Percentiles rank a stretch among this genome's conserved stretches.
These are phyloP conservation scores for Malus hybrid DNA, from an alignment of 331 rosid species.

Conservation along the genomic window DNA sequence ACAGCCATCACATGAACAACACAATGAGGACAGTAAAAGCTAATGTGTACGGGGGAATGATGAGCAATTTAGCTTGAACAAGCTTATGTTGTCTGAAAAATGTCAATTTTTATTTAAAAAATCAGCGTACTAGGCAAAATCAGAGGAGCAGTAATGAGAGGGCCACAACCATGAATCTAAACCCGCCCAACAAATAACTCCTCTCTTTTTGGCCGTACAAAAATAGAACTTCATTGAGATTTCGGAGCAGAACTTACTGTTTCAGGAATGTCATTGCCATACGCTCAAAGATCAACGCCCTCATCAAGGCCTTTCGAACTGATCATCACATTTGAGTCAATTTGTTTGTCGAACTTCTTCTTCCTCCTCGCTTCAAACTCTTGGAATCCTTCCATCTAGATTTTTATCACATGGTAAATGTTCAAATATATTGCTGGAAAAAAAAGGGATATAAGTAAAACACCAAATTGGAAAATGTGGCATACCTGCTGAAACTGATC, in stretches of 20 bases:
- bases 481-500: slow-evolving; percentile 91
- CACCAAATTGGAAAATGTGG: neutral
- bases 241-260: neutral
- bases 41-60: neutral
- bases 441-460: neutral
- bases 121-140: neutral
- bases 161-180: neutral
- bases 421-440: slow-evolving; percentile 11
- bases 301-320: slow-evolving; percentile 92
- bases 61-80: neutral
- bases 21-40: too few species aligned
- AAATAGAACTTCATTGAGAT: neutral
- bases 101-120: neutral
- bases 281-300: slow-evolving; percentile 72
- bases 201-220: neutral
- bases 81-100: neutral
- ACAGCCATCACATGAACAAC: too few species aligned
- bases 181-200: neutral
- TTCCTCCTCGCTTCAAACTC: slow-evolving; percentile 89
- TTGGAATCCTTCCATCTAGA: slow-evolving; percentile 87
- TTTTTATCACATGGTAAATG: neutral
- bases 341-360: slow-evolving; percentile 95
- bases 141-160: neutral
- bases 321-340: slow-evolving; percentile 91
- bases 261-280: neutral